Evolutionary conservation across 2,329 filamentous ascomycete species (phyloP), one percentile per base, ranked within the genome.

Genomic region (Eutypa lata): DNA sequence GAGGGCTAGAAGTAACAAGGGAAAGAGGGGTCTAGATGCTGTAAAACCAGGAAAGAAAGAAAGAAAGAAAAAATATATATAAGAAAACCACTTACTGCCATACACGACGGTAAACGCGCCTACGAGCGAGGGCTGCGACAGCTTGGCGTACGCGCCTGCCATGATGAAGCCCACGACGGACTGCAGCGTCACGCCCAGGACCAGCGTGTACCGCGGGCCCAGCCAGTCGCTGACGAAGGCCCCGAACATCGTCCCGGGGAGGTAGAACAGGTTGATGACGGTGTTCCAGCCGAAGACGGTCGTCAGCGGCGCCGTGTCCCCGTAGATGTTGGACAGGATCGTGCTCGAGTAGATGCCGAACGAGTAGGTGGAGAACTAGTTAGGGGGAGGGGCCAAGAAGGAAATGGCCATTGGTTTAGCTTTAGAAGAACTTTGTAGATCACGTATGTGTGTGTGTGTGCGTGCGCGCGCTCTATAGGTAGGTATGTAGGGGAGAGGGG

Each of bases 241-340:
- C 19, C 92, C 92, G 3, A 88, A 71, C 49, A 92, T 76, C 22
- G 90, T 89, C 1, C 92, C 92, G 0, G 91, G 91, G 47, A 96
- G 80, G 70, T 95, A 95, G 71, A 96, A 96, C 57, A 91, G 75
- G 69, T 94, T 96, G 74, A 95, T 84, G 42, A 96, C 80, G 0
- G 88, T 91, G 66, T 90, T 91, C 91, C 91, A 96, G 40, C 91
- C 92, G 56, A 96, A 92, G 11, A 85, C 75, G 57, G 88, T 88
- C 65, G 90, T 93, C 2, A 96, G 74, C 0, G 87, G 80, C 0
- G 83, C 77, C 4, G 68, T 62, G 0, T 76, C 65, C 10, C 83
- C 81, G 42, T 87, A 84, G 26, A 90, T 80, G 54, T 83, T 85
- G 38, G 75, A 69, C 0, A 95, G 73, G 63, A 96, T 93, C 1